A percentile compares a stretch with the other conserved stretches of the same genome.
Evolutionary conservation across 2,329 filamentous ascomycete genomes (phyloP).

Genomic region (Fusarium pseudonygamai): DNA sequence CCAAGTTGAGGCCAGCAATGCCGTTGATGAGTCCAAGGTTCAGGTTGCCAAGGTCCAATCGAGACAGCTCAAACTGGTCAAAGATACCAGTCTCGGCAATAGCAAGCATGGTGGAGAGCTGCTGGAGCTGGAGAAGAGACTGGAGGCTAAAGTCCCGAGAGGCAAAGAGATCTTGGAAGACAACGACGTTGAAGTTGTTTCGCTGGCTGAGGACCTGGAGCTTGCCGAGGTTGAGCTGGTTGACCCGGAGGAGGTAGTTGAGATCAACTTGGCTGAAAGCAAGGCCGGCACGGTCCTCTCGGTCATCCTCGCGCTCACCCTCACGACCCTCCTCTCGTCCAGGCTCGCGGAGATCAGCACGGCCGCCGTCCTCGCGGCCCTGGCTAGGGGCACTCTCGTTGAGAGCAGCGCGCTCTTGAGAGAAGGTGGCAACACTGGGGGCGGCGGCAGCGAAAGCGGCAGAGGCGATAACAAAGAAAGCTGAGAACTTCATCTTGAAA

Average conservation of each 20-base stretch:
- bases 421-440: conserved; percentile 50
- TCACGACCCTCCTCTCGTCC: not conserved
- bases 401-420: conserved; percentile 1
- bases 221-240: conserved; percentile 56
- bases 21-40: conserved; percentile 45
- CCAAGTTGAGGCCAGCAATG: conserved; percentile 43
- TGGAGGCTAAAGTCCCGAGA: conserved; percentile 53
- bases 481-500: conserved; percentile 61
- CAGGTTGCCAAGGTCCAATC: conserved; percentile 40
- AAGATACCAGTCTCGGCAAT: conserved; percentile 45
- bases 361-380: conserved; percentile 1
- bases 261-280: conserved; percentile 53
- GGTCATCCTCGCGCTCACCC: not conserved
- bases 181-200: conserved; percentile 58
- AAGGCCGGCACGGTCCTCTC: conserved; percentile 44
- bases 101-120: conserved; percentile 52
- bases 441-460: conserved; percentile 57
- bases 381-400: conserved; percentile 17
- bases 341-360: not conserved
- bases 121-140: conserved; percentile 52
- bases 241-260: conserved; percentile 59
- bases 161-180: conserved; percentile 55
- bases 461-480: conserved; percentile 56
- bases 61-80: conserved; percentile 43
- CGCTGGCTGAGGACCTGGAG: conserved; percentile 50